phyloP scores from a whole-genome alignment of 2,329 filamentous ascomycete genomes.

The Karstenula rhodostoma region DNA sequence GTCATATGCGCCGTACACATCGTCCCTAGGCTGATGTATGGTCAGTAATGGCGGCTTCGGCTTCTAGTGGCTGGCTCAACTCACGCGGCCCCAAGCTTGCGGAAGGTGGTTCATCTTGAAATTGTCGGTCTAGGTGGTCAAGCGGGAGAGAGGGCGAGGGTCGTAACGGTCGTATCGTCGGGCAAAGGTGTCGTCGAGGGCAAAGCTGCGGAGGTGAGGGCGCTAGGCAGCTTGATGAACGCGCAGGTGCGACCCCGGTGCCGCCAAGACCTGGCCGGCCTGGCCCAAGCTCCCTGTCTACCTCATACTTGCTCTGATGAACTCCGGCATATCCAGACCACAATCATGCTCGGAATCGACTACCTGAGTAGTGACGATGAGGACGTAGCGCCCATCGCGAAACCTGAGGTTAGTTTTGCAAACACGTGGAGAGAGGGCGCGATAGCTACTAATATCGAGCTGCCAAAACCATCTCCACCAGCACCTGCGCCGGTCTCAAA shows the following conservation, averaged over 20 bases:
- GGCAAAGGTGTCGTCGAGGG: constrained; percentile 26
- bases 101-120: constrained; percentile 70
- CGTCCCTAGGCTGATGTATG: constrained; percentile 82
- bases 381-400: constrained; percentile 42
- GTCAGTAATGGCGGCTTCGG: constrained; percentile 31
- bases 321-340: no score
- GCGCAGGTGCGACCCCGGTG: constrained; percentile 22
- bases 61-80: constrained; percentile 32
- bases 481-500: constrained; percentile 24
- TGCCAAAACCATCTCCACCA: constrained; percentile 31
- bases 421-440: constrained; percentile 37
- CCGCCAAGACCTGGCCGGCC: constrained; percentile 15
- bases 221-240: constrained; percentile 43
- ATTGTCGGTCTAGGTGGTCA: constrained; percentile 4
- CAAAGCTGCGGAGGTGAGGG: constrained; percentile 31
- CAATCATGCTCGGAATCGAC: constrained; percentile 52
- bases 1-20: constrained; percentile 95
- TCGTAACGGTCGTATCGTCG: constrained; percentile 13
- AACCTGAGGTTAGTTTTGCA: constrained; percentile 50
- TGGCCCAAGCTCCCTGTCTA: constrained; percentile 44
- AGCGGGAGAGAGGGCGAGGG: constrained; percentile 1
- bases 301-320: no score
- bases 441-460: constrained; percentile 59
- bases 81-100: constrained; percentile 71
- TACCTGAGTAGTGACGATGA: constrained; percentile 59